Percentiles rank a stretch among this genome's conserved stretches.
Evolutionary conservation across 352 stramenopile species (phyloP).

Genomic region (Discostella stelligera): DNA sequence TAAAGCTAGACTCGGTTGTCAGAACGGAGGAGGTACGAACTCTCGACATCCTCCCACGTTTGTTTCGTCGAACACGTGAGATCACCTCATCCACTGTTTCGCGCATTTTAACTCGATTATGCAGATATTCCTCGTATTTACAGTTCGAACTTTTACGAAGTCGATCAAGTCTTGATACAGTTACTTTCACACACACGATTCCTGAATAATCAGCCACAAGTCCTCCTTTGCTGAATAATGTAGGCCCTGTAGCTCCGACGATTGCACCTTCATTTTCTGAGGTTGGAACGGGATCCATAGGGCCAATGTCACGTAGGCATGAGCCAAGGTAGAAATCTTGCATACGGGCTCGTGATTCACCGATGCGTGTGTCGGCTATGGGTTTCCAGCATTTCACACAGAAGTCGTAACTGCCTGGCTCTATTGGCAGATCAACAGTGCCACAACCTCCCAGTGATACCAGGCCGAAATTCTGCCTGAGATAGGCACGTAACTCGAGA

Average conservation of each 20-base stretch:
- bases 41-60: slow-evolving; percentile 23
- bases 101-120: slow-evolving; percentile 24
- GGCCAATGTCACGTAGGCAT: slow-evolving; percentile 25
- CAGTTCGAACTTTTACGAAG: not conserved
- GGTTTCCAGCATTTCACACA: slow-evolving; percentile 24
- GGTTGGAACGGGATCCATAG: slow-evolving; percentile 19
- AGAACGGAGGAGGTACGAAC: not conserved
- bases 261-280: slow-evolving; percentile 18
- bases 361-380: slow-evolving; percentile 14
- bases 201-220: slow-evolving; percentile 24
- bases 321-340: slow-evolving; percentile 37
- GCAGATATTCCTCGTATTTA: not conserved
- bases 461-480: slow-evolving; percentile 41
- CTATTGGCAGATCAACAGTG: slow-evolving; percentile 19
- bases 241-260: slow-evolving; percentile 8
- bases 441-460: slow-evolving; percentile 33
- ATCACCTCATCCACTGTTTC: slow-evolving; percentile 49
- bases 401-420: slow-evolving; percentile 20
- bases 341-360: slow-evolving; percentile 15
- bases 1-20: not conserved
- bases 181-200: slow-evolving; percentile 9
- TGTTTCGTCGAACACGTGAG: slow-evolving; percentile 32
- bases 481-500: slow-evolving; percentile 29
- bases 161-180: slow-evolving; percentile 23
- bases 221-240: slow-evolving; percentile 30